These are phyloP conservation scores for Croton laevigatus DNA, from an alignment of 441 rosid genomes.

Conservation along the genomic window DNA sequence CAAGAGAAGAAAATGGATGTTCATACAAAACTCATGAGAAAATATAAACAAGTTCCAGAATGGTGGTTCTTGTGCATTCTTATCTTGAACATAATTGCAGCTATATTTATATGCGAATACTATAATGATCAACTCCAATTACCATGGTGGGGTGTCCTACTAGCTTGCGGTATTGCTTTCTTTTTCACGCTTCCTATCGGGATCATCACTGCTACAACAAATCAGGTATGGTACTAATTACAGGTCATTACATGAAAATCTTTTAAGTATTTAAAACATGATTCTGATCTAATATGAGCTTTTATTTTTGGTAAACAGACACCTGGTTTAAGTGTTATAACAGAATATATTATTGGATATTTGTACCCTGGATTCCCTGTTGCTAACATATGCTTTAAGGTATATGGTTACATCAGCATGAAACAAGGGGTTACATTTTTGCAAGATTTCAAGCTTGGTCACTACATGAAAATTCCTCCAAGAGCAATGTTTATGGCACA, in stretches of 20 bases:
- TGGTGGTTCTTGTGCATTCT: conserved; percentile 94
- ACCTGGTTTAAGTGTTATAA: conserved; percentile 75
- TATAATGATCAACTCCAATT: conserved; percentile 74
- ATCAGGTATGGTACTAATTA: conserved; percentile 49
- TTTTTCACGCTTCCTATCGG: conserved; percentile 87
- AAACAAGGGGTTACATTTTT: conserved; percentile 70
- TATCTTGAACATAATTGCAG: conserved; percentile 42
- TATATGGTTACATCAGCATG: conserved; percentile 90
- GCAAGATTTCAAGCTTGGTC: conserved; percentile 95
- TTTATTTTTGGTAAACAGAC: conserved; percentile 36
- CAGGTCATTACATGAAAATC: background rate
- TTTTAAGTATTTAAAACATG: no score
- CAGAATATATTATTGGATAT: conserved; percentile 91
- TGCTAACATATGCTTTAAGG: conserved; percentile 90
- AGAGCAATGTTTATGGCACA: conserved; percentile 93
- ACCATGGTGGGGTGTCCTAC: conserved; percentile 95
- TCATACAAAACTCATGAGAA: conserved; percentile 72
- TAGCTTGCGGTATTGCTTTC: conserved; percentile 74
- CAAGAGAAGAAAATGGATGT: conserved; percentile 58
- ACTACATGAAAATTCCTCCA: conserved; percentile 96
- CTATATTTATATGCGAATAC: conserved; percentile 69
- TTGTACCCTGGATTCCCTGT: conserved; percentile 88
- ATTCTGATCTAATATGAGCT: no score
- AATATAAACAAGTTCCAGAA: conserved; percentile 67
- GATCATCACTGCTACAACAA: conserved; percentile 86